Conservation (phyloP, 1,284 basidiomycete genomes). For the Moesziomyces antarcticus region DNA sequence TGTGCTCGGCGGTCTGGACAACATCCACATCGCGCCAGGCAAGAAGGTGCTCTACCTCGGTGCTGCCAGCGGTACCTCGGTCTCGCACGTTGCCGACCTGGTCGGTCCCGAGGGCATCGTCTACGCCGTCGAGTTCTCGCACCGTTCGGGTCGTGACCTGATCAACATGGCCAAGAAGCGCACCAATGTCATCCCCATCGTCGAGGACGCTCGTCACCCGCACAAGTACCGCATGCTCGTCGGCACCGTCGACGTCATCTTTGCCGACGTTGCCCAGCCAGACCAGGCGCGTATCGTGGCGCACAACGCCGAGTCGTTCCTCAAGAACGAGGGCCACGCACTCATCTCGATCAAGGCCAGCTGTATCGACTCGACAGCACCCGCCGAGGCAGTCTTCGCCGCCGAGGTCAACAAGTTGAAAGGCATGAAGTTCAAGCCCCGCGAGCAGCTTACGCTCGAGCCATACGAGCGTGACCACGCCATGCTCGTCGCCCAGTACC, state of each 20-base stretch:
- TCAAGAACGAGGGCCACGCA: slow-evolving; percentile 91
- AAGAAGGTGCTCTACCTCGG: slow-evolving; percentile 97
- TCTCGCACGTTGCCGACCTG: slow-evolving; percentile 97
- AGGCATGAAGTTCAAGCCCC: slow-evolving; percentile 72
- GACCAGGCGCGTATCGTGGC: slow-evolving; percentile 88
- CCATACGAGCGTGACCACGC: slow-evolving; percentile 68
- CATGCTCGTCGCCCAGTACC: slow-evolving; percentile 66
- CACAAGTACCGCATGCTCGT: slow-evolving; percentile 67
- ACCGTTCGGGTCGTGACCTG: slow-evolving; percentile 93
- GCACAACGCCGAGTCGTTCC: slow-evolving; percentile 93
- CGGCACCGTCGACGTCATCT: slow-evolving; percentile 70
- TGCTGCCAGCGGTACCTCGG: slow-evolving; percentile 93
- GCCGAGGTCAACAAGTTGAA: slow-evolving; percentile 87
- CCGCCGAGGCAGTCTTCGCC: slow-evolving; percentile 90
- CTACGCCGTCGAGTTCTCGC: slow-evolving; percentile 98
- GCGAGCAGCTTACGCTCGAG: slow-evolving; percentile 84
- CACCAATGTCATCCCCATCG: slow-evolving; percentile 98
- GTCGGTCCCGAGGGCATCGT: slow-evolving; percentile 97
- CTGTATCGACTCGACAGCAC: slow-evolving; percentile 95
- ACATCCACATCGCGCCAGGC: slow-evolving; percentile 93
- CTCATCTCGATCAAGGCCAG: slow-evolving; percentile 99
- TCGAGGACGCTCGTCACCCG: slow-evolving; percentile 94
- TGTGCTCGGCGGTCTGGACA: slow-evolving; percentile 92
- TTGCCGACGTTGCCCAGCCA: slow-evolving; percentile 97
- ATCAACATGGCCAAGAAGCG: slow-evolving; percentile 99